Evolutionary conservation across 2,329 filamentous ascomycete genomes (phyloP).

Genomic region (Didymella glomerata): DNA sequence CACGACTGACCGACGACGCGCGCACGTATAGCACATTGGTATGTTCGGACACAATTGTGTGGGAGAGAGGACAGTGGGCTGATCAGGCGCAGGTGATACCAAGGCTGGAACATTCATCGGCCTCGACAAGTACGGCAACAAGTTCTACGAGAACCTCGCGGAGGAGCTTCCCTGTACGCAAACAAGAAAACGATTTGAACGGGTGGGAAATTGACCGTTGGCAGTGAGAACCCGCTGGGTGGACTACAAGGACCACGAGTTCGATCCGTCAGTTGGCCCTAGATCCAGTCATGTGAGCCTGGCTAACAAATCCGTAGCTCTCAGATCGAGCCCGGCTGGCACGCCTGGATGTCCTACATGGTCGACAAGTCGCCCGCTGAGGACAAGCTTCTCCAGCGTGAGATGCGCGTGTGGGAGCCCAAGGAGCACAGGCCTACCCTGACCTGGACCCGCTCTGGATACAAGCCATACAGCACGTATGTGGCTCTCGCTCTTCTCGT

Average conservation of each 20-base stretch:
- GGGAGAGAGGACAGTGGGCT: slow-evolving; percentile 27
- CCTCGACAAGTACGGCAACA: slow-evolving; percentile 92
- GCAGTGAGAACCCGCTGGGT: slow-evolving; percentile 95
- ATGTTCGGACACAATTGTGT: slow-evolving; percentile 22
- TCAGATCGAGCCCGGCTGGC: slow-evolving; percentile 96
- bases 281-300: background rate
- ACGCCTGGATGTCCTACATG: slow-evolving; percentile 95
- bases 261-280: slow-evolving; percentile 69
- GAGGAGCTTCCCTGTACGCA: slow-evolving; percentile 88
- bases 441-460: slow-evolving; percentile 80
- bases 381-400: slow-evolving; percentile 75
- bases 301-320: slow-evolving; percentile 61
- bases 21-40: slow-evolving; percentile 51
- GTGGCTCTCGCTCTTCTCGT: slow-evolving; percentile 52
- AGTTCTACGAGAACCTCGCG: slow-evolving; percentile 89
- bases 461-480: slow-evolving; percentile 94
- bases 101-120: slow-evolving; percentile 89
- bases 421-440: slow-evolving; percentile 75
- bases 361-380: slow-evolving; percentile 84
- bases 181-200: background rate
- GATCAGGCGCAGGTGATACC: slow-evolving; percentile 77
- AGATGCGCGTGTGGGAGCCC: slow-evolving; percentile 78
- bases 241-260: slow-evolving; percentile 90
- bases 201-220: slow-evolving; percentile 21
- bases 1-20: slow-evolving; percentile 37